phyloP scores from a whole-genome alignment of 2,329 filamentous ascomycete species.

The Alternaria sp. region DNA sequence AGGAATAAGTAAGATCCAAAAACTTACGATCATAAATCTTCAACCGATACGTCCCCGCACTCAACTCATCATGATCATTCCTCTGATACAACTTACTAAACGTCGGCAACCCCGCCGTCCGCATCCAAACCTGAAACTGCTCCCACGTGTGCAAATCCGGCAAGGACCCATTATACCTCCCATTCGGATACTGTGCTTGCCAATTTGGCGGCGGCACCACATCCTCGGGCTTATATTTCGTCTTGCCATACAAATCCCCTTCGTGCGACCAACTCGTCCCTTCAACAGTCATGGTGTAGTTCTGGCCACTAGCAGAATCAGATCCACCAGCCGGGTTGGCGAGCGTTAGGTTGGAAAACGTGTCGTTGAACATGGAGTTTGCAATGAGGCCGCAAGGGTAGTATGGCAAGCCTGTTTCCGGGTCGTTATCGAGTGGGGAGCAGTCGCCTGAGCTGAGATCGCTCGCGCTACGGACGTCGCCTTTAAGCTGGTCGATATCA shows the following conservation, averaged over 20 bases:
- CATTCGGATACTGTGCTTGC: slow-evolving; percentile 72
- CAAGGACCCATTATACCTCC: slow-evolving; percentile 70
- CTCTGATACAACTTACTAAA: slow-evolving; percentile 93
- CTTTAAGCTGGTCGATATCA: slow-evolving; percentile 82
- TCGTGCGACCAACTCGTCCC: slow-evolving; percentile 91
- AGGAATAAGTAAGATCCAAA: too few species aligned
- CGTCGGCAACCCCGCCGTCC: slow-evolving; percentile 88
- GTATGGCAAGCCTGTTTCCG: slow-evolving; percentile 67
- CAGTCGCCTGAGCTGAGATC: slow-evolving; percentile 76
- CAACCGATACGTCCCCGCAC: slow-evolving; percentile 75
- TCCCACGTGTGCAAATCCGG: slow-evolving; percentile 79
- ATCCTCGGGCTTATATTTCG: slow-evolving; percentile 69
- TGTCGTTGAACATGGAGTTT: slow-evolving; percentile 97
- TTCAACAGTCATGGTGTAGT: slow-evolving; percentile 77
- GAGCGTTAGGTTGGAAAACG: slow-evolving; percentile 72
- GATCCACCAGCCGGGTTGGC: slow-evolving; percentile 62
- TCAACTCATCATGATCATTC: slow-evolving; percentile 76
- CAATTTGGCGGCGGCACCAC: slow-evolving; percentile 90
- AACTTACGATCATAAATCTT: slow-evolving; percentile 78
- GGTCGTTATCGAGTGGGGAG: slow-evolving; percentile 67
- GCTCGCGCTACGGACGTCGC: slow-evolving; percentile 66
- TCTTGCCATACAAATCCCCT: slow-evolving; percentile 76
- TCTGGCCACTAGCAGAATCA: slow-evolving; percentile 43
- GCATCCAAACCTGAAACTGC: slow-evolving; percentile 98
- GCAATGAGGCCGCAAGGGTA: slow-evolving; percentile 97